phyloP scores from a whole-genome alignment of 148 eudicot species.

The Vaccinium vitisidaea region DNA sequence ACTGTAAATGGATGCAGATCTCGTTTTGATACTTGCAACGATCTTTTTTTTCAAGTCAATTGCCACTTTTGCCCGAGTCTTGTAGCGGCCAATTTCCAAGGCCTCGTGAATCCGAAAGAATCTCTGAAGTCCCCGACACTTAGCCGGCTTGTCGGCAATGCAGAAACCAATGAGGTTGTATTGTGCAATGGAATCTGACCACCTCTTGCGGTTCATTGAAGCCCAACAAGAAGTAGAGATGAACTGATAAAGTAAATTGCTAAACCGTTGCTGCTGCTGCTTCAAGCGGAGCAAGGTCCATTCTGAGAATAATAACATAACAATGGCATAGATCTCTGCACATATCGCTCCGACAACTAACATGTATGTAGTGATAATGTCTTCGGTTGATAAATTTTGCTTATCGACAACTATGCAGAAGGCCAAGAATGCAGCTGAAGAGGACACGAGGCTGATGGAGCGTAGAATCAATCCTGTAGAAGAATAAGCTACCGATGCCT shows the following conservation, averaged over 20 bases:
- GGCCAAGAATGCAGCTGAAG: background rate
- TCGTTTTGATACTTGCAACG: background rate
- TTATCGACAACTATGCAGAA: background rate
- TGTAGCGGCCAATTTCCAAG: background rate
- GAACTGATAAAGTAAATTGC: background rate
- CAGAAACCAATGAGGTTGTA: too few species aligned
- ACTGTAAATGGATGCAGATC: background rate
- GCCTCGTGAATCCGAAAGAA: background rate
- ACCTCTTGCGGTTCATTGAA: background rate
- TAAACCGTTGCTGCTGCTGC: background rate
- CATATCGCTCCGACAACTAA: background rate
- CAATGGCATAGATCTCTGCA: background rate
- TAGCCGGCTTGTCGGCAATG: background rate
- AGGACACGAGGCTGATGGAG: background rate
- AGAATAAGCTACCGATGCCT: background rate
- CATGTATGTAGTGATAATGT: background rate
- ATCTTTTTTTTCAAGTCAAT: background rate
- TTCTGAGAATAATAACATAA: background rate
- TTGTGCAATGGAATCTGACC: background rate
- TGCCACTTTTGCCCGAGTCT: background rate
- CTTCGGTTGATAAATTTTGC: background rate
- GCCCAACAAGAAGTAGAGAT: background rate
- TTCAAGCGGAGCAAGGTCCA: background rate
- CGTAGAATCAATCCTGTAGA: background rate
- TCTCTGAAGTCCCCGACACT: background rate